Conservation (phyloP, 108 stramenopile species). For the Cylindrotheca closterium region DNA sequence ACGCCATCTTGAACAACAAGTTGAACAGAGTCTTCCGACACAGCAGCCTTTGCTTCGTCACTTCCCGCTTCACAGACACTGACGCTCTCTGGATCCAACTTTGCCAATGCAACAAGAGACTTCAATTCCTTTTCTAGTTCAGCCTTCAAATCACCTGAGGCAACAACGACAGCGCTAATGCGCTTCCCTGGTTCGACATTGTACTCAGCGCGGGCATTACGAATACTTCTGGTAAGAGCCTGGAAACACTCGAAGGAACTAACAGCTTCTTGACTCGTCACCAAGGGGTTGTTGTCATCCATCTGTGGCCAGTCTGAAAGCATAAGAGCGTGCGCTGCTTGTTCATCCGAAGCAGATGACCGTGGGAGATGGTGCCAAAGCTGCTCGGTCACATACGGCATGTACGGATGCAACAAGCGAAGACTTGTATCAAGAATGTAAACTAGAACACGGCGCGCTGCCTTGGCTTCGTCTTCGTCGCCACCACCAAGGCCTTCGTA, state of each 20-base stretch:
- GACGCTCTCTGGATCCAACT: slow-evolving; percentile 75
- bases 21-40: slow-evolving; percentile 63
- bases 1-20: slow-evolving; percentile 85
- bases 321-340: slow-evolving; percentile 77
- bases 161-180: slow-evolving; percentile 76
- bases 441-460: slow-evolving; percentile 86
- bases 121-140: slow-evolving; percentile 69
- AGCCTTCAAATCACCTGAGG: slow-evolving; percentile 53
- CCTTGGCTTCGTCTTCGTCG: slow-evolving; percentile 65
- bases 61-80: slow-evolving; percentile 61
- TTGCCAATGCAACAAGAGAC: slow-evolving; percentile 77
- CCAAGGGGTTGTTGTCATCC: slow-evolving; percentile 63
- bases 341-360: slow-evolving; percentile 33
- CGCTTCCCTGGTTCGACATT: slow-evolving; percentile 88
- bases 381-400: slow-evolving; percentile 98
- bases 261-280: slow-evolving; percentile 60
- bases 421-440: slow-evolving; percentile 94
- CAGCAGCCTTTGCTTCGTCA: slow-evolving; percentile 61
- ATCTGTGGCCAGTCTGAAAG: slow-evolving; percentile 89
- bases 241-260: slow-evolving; percentile 83
- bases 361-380: slow-evolving; percentile 96
- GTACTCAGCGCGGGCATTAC: slow-evolving; percentile 91
- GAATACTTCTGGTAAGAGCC: slow-evolving; percentile 83
- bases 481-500: slow-evolving; percentile 85
- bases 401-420: slow-evolving; percentile 96